Percentiles rank a stretch among this genome's conserved stretches.
Conservation (phyloP, 345 rosid genomes). For the Arabidopsis arenosa region DNA sequence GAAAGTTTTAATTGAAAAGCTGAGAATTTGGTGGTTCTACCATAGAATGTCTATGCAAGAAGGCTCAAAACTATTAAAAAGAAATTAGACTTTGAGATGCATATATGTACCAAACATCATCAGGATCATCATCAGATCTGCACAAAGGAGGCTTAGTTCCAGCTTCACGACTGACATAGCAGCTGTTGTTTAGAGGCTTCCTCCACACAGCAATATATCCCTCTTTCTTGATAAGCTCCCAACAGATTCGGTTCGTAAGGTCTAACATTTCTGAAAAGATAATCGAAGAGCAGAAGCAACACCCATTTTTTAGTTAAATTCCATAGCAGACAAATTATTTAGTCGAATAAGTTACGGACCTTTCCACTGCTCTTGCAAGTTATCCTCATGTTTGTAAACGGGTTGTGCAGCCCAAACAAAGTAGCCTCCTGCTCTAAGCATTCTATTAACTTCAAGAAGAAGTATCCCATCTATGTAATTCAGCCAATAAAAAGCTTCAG, state of each 20-base stretch:
- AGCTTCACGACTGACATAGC: constrained; percentile 54
- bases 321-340: background rate
- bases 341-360: constrained; percentile 36
- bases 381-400: constrained; percentile 58
- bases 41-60: background rate
- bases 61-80: background rate
- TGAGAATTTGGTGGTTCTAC: background rate
- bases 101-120: constrained; percentile 61
- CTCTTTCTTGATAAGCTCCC: constrained; percentile 65
- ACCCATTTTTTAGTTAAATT: background rate
- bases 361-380: constrained; percentile 60
- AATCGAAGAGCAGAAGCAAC: constrained; percentile 17
- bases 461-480: constrained; percentile 58
- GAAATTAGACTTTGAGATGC: background rate
- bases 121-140: constrained; percentile 55
- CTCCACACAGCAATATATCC: constrained; percentile 66
- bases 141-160: constrained; percentile 61
- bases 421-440: constrained; percentile 75
- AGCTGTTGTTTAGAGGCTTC: constrained; percentile 66
- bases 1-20: background rate
- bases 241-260: constrained; percentile 59
- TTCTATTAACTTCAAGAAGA: constrained; percentile 69
- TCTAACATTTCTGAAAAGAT: constrained; percentile 60
- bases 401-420: constrained; percentile 72
- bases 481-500: constrained; percentile 21